Conservation (phyloP, 2,329 filamentous ascomycete species). For the Periconia macrospinosa region DNA sequence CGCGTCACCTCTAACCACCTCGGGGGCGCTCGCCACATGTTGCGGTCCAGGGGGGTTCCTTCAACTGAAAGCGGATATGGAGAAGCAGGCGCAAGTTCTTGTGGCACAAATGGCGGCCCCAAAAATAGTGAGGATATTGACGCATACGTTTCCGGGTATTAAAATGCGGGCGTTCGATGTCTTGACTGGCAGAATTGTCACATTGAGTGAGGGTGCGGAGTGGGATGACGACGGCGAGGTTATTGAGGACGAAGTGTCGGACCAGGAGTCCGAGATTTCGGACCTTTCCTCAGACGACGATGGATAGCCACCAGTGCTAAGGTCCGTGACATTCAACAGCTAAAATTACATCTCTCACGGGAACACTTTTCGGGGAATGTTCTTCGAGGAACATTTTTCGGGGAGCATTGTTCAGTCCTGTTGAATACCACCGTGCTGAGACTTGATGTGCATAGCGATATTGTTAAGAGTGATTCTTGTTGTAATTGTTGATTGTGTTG, state of each 20-base stretch:
- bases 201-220: slow-evolving; percentile 16
- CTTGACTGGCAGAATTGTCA: slow-evolving; percentile 19
- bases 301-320: no score
- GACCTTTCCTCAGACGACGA: slow-evolving; percentile 16
- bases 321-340: no score
- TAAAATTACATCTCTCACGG: no score
- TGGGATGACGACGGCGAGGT: slow-evolving; percentile 25
- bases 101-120: slow-evolving; percentile 20
- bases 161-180: slow-evolving; percentile 21
- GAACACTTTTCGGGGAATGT: no score
- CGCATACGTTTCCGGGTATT: slow-evolving; percentile 19
- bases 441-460: no score
- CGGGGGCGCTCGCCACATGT: slow-evolving; percentile 12
- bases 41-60: slow-evolving; percentile 14
- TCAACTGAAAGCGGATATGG: slow-evolving; percentile 20
- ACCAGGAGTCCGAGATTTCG: slow-evolving; percentile 18
- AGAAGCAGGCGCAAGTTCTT: slow-evolving; percentile 23
- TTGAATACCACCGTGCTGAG: no score
- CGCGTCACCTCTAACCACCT: slow-evolving; percentile 15
- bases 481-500: no score
- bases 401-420: no score
- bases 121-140: slow-evolving; percentile 22
- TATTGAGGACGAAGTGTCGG: slow-evolving; percentile 20
- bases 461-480: no score
- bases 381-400: no score